These are phyloP conservation scores for Naganishia cerealis DNA, from an alignment of 1,284 basidiomycete genomes.

Conservation along the genomic window DNA sequence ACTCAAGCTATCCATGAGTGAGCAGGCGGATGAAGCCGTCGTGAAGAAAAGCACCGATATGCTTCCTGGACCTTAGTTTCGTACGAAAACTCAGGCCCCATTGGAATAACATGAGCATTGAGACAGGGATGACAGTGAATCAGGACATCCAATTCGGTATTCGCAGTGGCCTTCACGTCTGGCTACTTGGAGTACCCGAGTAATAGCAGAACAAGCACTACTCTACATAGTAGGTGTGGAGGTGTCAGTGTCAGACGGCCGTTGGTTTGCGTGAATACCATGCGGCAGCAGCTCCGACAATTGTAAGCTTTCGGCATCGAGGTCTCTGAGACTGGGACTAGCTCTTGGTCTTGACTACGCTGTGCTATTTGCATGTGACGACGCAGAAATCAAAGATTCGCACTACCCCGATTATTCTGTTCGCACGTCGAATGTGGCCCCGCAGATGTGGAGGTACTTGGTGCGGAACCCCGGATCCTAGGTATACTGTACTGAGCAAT, in stretches of 20 bases:
- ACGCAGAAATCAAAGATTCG: not conserved
- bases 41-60: no score
- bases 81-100: no score
- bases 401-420: no score
- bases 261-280: not conserved
- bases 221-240: not conserved
- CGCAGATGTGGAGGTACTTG: not conserved
- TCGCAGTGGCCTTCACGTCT: no score
- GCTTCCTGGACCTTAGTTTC: no score
- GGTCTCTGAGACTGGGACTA: not conserved
- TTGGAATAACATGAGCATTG: no score
- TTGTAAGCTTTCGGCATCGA: not conserved
- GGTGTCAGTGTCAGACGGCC: not conserved
- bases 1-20: no score
- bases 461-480: not conserved
- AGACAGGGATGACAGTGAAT: no score
- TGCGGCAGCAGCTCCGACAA: not conserved
- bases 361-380: not conserved
- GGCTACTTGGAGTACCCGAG: not conserved
- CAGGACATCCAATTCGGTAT: no score
- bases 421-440: not conserved
- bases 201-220: not conserved
- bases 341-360: no score
- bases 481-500: not conserved
- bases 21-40: no score